Percentiles rank a stretch among this genome's conserved stretches.
Conservation (phyloP, 1,139 yeast species). For the Suhomyces wounanorum region DNA sequence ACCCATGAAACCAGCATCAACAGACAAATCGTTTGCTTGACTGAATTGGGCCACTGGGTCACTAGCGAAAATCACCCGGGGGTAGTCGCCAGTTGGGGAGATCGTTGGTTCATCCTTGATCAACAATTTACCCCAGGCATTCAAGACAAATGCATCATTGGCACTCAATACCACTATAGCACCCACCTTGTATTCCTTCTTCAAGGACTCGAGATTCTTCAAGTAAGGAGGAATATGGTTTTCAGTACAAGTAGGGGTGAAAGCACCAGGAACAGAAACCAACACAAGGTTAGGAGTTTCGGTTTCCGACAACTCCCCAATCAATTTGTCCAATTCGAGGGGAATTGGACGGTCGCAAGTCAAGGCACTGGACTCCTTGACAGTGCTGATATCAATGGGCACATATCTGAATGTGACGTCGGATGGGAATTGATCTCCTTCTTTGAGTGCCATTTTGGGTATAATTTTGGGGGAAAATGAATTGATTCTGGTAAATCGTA, state of each 20-base stretch:
- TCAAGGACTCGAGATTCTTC: conserved; percentile 23
- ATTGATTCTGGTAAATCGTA: not conserved
- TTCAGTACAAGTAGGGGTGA: conserved; percentile 35
- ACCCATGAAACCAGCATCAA: conserved; percentile 43
- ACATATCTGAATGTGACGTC: conserved; percentile 28
- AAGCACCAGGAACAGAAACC: conserved; percentile 35
- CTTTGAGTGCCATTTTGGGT: conserved; percentile 15
- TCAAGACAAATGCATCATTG: conserved; percentile 32
- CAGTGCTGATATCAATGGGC: conserved; percentile 25
- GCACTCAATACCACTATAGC: conserved; percentile 28
- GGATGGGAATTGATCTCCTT: conserved; percentile 25
- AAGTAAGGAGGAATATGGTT: conserved; percentile 33
- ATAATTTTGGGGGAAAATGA: not conserved
- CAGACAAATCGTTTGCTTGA: conserved; percentile 21
- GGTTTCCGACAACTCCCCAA: conserved; percentile 19
- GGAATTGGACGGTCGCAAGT: conserved; percentile 28
- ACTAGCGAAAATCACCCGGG: conserved; percentile 28
- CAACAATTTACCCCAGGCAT: conserved; percentile 36
- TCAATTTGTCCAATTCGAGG: conserved; percentile 26
- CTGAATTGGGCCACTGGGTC: conserved; percentile 31
- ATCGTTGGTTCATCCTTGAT: conserved; percentile 19
- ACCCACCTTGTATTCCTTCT: conserved; percentile 23
- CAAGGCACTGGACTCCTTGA: conserved; percentile 22
- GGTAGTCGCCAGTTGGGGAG: conserved; percentile 14
- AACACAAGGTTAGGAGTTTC: conserved; percentile 22